These are phyloP conservation scores for Kwoniella heveanensis DNA, from an alignment of 768 basidiomycete species.

Conservation along the genomic window DNA sequence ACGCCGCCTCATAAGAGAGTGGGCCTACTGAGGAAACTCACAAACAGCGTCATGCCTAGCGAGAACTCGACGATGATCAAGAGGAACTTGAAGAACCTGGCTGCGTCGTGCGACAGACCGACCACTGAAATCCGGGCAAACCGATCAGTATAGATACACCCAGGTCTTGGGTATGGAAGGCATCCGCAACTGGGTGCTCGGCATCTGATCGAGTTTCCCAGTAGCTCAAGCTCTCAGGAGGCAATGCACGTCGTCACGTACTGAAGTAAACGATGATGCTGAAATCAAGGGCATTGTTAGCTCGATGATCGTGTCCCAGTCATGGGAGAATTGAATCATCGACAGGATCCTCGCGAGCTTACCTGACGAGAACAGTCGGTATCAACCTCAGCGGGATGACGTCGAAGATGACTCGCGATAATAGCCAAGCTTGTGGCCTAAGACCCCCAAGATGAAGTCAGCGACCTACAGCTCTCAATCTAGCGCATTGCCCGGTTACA, in stretches of 20 bases:
- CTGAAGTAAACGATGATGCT: slow-evolving; percentile 63
- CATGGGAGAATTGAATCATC: not conserved
- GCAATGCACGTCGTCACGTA: slow-evolving; percentile 13
- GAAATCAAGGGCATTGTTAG: not conserved
- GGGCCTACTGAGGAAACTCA: slow-evolving; percentile 58
- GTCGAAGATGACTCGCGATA: slow-evolving; percentile 86
- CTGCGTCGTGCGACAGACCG: slow-evolving; percentile 74
- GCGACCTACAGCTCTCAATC: not conserved
- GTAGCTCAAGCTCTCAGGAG: too few relatives aligned
- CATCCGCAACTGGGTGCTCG: too few relatives aligned
- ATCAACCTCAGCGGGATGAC: slow-evolving; percentile 83
- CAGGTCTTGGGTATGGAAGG: too few relatives aligned
- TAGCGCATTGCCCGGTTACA: too few relatives aligned
- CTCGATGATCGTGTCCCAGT: too few relatives aligned
- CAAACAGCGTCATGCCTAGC: slow-evolving; percentile 81
- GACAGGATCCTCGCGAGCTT: slow-evolving; percentile 2
- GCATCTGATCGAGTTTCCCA: too few relatives aligned
- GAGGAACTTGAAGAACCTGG: slow-evolving; percentile 91
- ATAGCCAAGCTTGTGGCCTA: slow-evolving; percentile 85
- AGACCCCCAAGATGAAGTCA: not conserved
- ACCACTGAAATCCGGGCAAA: slow-evolving; percentile 62
- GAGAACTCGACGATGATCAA: slow-evolving; percentile 84
- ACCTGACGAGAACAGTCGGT: slow-evolving; percentile 79
- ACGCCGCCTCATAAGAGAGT: too few relatives aligned
- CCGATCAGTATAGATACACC: too few relatives aligned